A percentile compares a stretch with the other conserved stretches of the same genome.
Conservation (phyloP, 495 filamentous ascomycete species). For the Geoglossum glabrum region DNA sequence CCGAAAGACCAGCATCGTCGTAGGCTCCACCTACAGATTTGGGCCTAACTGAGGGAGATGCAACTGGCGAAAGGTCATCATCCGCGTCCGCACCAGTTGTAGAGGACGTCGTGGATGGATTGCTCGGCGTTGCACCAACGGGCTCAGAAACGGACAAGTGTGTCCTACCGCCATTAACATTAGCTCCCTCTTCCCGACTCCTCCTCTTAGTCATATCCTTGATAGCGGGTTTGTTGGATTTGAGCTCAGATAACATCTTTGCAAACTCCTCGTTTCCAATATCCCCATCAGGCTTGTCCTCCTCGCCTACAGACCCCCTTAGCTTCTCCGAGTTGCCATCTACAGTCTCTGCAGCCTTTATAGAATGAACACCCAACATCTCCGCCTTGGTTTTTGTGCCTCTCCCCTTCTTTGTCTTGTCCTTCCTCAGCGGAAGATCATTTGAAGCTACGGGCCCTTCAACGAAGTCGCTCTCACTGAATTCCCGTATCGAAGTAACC, state of each 20-base stretch:
- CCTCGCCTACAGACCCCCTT: neutral
- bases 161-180: neutral
- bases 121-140: conserved; percentile 27
- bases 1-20: conserved; percentile 20
- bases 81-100: conserved; percentile 64
- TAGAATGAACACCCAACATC: neutral
- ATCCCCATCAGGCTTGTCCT: conserved; percentile 13
- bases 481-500: neutral
- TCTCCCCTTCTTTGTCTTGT: neutral
- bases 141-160: conserved; percentile 1
- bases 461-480: conserved; percentile 4
- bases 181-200: conserved; percentile 10
- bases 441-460: neutral
- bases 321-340: conserved; percentile 12
- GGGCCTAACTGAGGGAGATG: conserved; percentile 37
- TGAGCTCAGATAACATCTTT: conserved; percentile 42
- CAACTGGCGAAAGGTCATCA: conserved; percentile 49
- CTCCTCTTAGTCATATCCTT: conserved; percentile 23
- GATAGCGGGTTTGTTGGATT: conserved; percentile 37
- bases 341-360: conserved; percentile 6
- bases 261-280: conserved; percentile 55
- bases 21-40: conserved; percentile 11
- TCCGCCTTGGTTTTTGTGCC: neutral
- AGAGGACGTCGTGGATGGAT: conserved; percentile 37
- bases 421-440: neutral